Evolutionary conservation across 2,329 filamentous ascomycete species (phyloP).

Genomic region (Xylariaceae sp.): DNA sequence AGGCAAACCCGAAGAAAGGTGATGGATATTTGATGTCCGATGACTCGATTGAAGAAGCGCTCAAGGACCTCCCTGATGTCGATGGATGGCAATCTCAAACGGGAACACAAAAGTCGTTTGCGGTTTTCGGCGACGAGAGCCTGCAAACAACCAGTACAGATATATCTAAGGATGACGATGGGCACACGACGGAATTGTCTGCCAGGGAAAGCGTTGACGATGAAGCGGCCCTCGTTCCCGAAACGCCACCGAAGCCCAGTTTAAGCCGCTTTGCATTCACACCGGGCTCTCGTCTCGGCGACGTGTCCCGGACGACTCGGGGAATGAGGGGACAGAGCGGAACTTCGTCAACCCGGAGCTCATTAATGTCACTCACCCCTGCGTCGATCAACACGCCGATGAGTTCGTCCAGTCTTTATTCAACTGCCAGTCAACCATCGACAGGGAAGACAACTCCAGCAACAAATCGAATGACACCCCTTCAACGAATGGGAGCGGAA

Average conservation of each 20-base stretch:
- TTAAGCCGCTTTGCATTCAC: conserved; percentile 29
- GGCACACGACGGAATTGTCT: background rate
- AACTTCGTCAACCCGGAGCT: conserved; percentile 20
- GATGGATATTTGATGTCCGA: conserved; percentile 49
- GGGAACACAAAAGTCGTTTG: conserved; percentile 32
- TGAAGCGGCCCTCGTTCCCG: conserved; percentile 6
- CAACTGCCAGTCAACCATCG: conserved; percentile 36
- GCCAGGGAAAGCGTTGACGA: background rate
- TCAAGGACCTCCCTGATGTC: conserved; percentile 47
- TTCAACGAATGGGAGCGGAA: conserved; percentile 48
- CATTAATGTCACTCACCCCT: conserved; percentile 28
- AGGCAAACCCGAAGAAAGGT: conserved; percentile 25
- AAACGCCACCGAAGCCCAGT: conserved; percentile 26
- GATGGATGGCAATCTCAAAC: conserved; percentile 39
- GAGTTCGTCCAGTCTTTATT: conserved; percentile 16
- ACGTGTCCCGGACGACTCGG: background rate
- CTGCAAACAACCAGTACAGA: conserved; percentile 16
- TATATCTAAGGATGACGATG: conserved; percentile 16
- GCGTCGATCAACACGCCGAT: conserved; percentile 20
- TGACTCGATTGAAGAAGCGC: conserved; percentile 52
- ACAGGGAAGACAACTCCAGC: conserved; percentile 40
- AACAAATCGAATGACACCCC: conserved; percentile 41
- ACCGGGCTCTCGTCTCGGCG: conserved; percentile 10
- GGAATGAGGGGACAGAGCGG: conserved; percentile 12
- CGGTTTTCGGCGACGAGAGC: conserved; percentile 42